Evolutionary conservation across 2,329 filamentous ascomycete species (phyloP).

Genomic region (Calonectria multiphialidica): DNA sequence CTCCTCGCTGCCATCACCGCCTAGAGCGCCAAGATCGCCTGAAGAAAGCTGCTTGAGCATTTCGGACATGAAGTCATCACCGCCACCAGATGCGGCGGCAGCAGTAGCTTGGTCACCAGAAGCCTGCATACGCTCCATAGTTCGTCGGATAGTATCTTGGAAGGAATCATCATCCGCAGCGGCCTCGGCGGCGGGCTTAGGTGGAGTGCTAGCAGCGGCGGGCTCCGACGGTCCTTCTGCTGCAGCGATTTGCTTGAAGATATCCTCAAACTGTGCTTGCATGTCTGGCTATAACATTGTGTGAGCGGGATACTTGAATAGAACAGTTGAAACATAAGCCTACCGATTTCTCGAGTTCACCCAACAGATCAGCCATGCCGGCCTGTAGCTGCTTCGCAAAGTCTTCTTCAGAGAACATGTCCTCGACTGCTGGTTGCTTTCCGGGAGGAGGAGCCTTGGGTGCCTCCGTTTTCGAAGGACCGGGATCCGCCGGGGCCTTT

Average conservation of each 20-base stretch:
- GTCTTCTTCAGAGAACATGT: constrained; percentile 75
- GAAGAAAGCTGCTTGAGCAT: constrained; percentile 84
- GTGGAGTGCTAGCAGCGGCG: constrained; percentile 34
- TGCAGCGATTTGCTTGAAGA: constrained; percentile 79
- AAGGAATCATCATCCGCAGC: constrained; percentile 74
- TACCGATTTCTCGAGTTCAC: constrained; percentile 74
- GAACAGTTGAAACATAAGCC: constrained; percentile 34
- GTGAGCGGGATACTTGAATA: not conserved
- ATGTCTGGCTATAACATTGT: constrained; percentile 69
- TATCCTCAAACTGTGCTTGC: constrained; percentile 81
- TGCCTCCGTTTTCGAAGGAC: constrained; percentile 46
- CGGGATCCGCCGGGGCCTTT: constrained; percentile 42
- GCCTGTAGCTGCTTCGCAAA: constrained; percentile 90
- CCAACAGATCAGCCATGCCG: constrained; percentile 88
- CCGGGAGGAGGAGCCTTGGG: constrained; percentile 49
- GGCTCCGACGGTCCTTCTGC: constrained; percentile 53
- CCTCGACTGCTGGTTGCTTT: constrained; percentile 43
- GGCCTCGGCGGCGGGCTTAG: constrained; percentile 50
- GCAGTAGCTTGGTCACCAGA: constrained; percentile 89
- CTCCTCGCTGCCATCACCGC: constrained; percentile 75
- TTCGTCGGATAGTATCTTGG: constrained; percentile 91
- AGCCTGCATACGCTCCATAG: constrained; percentile 95
- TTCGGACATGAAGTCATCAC: constrained; percentile 88
- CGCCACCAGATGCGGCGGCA: constrained; percentile 74
- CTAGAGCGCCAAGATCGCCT: constrained; percentile 69